These are phyloP conservation scores for Eimeria falciformis DNA, from an alignment of 169 alveolate species.

Conservation along the genomic window DNA sequence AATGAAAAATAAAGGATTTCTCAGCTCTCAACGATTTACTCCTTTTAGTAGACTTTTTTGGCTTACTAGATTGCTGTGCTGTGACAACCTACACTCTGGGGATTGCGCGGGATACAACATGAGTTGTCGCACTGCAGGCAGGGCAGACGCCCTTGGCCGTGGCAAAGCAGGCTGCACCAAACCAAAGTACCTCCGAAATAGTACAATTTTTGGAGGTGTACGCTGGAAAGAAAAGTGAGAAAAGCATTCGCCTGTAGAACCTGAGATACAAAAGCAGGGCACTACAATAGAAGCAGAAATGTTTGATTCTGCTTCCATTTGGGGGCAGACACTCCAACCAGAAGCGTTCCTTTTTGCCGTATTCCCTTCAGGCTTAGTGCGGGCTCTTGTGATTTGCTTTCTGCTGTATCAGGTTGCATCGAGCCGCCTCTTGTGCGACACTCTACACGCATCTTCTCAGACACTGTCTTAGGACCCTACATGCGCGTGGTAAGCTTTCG, in stretches of 20 bases:
- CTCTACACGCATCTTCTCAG: slow-evolving; percentile 68
- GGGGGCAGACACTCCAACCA: background rate
- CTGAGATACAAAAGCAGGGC: no score
- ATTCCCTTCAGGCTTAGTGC: no score
- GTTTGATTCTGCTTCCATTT: background rate
- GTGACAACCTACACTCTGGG: no score
- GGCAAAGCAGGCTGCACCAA: slow-evolving; percentile 5
- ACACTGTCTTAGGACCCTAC: slow-evolving; percentile 69
- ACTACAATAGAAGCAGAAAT: background rate
- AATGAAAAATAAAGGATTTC: no score
- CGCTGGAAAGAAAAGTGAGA: slow-evolving; percentile 29
- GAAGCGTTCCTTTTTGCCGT: background rate
- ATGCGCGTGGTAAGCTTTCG: slow-evolving; percentile 72
- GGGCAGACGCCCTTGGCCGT: slow-evolving; percentile 5
- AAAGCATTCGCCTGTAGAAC: no score
- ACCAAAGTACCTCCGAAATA: slow-evolving; percentile 14
- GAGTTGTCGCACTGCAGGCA: background rate
- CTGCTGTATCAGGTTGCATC: slow-evolving; percentile 32
- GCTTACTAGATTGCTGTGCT: no score
- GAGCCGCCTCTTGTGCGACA: slow-evolving; percentile 68
- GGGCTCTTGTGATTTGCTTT: background rate
- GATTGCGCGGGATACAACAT: no score
- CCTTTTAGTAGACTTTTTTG: no score
- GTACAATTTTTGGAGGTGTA: slow-evolving; percentile 20
- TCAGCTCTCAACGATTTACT: no score